Conservation (phyloP, 306 rosid species). For the Medicago ruthenica region DNA sequence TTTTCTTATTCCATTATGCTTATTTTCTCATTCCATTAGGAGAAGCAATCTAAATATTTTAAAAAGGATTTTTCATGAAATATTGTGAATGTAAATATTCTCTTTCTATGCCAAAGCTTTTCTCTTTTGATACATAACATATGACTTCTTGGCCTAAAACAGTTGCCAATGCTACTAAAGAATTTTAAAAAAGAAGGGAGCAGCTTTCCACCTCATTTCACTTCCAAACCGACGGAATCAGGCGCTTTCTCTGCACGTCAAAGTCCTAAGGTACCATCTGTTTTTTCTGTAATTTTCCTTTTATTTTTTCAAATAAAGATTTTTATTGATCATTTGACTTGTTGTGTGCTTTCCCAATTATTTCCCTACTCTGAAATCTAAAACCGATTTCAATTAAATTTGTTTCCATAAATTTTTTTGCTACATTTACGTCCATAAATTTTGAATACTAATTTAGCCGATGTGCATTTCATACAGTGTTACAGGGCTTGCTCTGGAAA, state of each 20-base stretch:
- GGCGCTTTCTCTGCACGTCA: constrained; percentile 47
- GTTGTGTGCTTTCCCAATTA: not conserved
- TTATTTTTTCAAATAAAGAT: not conserved
- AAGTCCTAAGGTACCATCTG: constrained; percentile 55
- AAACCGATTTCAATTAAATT: not conserved
- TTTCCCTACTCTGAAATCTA: too few relatives aligned
- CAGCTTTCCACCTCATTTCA: constrained; percentile 37
- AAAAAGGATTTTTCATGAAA: not conserved
- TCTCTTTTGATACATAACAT: constrained; percentile 7
- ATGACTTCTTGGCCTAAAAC: constrained; percentile 28
- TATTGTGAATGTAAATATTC: constrained; percentile 17
- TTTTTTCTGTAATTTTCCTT: not conserved
- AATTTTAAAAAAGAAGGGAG: constrained; percentile 52
- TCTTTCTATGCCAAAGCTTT: constrained; percentile 19
- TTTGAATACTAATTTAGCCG: constrained; percentile 43
- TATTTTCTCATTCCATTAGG: constrained; percentile 8
- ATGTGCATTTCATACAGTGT: constrained; percentile 51
- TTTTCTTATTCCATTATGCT: not conserved
- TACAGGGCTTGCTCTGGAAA: constrained; percentile 57
- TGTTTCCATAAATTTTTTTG: not conserved
- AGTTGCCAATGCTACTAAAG: constrained; percentile 50
- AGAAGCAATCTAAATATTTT: not conserved
- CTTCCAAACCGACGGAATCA: constrained; percentile 42
- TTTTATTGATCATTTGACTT: constrained; percentile 17
- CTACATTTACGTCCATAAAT: not conserved